Evolutionary conservation across 1,284 basidiomycete species (phyloP).

Genomic region (Cryptococcus sp.): DNA sequence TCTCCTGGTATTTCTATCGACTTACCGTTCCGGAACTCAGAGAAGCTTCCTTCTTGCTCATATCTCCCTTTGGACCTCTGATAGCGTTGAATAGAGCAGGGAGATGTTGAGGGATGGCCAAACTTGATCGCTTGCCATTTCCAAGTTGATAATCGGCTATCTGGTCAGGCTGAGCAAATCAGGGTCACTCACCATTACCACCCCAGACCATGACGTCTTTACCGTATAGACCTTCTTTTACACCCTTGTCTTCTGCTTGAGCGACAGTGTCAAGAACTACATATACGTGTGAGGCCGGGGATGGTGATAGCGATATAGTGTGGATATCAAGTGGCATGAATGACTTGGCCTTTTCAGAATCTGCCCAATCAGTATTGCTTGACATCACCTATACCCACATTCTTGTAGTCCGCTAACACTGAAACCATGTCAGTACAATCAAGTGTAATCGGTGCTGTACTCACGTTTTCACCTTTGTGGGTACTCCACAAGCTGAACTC

Average conservation of each 20-base stretch:
- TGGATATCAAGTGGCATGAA: slow-evolving; percentile 67
- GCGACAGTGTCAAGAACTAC: slow-evolving; percentile 65
- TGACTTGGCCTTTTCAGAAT: slow-evolving; percentile 60
- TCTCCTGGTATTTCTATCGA: neutral
- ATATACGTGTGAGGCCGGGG: slow-evolving; percentile 72
- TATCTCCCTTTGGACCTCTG: slow-evolving; percentile 12
- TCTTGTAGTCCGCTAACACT: slow-evolving; percentile 73
- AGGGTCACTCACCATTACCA: slow-evolving; percentile 35
- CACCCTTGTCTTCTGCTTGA: slow-evolving; percentile 48
- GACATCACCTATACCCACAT: slow-evolving; percentile 56
- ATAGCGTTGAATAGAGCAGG: slow-evolving; percentile 51
- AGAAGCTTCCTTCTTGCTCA: slow-evolving; percentile 10
- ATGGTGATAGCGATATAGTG: slow-evolving; percentile 59
- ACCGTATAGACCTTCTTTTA: slow-evolving; percentile 46
- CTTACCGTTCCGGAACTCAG: slow-evolving; percentile 30
- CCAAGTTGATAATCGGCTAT: slow-evolving; percentile 70
- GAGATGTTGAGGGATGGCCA: slow-evolving; percentile 62
- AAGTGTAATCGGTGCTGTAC: slow-evolving; percentile 1
- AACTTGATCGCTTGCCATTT: slow-evolving; percentile 71
- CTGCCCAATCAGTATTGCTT: slow-evolving; percentile 46
- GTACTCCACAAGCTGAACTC: slow-evolving; percentile 67
- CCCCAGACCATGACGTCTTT: slow-evolving; percentile 56
- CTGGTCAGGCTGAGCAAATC: neutral
- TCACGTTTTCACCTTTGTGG: slow-evolving; percentile 66
- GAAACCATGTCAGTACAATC: neutral